A percentile compares a stretch with the other conserved stretches of the same genome.
phyloP scores from a whole-genome alignment of 305 asterid genomes.

The Fraxinus ornus region DNA sequence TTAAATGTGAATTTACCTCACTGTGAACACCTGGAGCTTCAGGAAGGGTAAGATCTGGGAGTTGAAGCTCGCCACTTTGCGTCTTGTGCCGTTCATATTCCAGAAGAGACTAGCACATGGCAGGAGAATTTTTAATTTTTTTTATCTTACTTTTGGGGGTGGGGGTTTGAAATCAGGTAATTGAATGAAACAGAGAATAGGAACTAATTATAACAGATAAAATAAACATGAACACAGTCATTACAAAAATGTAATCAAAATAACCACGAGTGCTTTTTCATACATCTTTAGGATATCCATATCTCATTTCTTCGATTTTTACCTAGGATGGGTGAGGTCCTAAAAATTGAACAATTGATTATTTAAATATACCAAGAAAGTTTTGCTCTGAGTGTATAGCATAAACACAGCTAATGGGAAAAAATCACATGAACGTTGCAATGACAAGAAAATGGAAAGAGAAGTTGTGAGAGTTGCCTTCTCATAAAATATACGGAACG shows the following conservation, averaged over 20 bases:
- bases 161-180: neutral
- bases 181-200: neutral
- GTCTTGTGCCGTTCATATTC: conserved; percentile 79
- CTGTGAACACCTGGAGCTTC: conserved; percentile 65
- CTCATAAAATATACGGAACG: conserved; percentile 95
- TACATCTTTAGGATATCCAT: neutral
- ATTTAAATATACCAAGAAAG: neutral
- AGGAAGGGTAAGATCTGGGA: conserved; percentile 51
- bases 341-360: neutral
- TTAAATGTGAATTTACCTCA: conserved; percentile 53
- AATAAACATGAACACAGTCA: conserved; percentile 8
- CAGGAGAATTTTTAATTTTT: neutral
- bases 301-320: conserved; percentile 13
- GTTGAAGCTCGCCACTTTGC: conserved; percentile 75
- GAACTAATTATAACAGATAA: neutral
- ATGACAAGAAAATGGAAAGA: conserved; percentile 13
- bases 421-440: conserved; percentile 4
- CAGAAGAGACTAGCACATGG: conserved; percentile 63
- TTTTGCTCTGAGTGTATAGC: neutral
- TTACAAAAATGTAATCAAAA: conserved; percentile 6
- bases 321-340: conserved; percentile 1
- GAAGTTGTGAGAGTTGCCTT: conserved; percentile 50
- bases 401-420: neutral
- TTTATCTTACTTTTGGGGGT: neutral
- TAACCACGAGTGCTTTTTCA: neutral